Evolutionary conservation across 176 grass and related monocot species (phyloP).

Genomic region (Rhynchospora tenuis): DNA sequence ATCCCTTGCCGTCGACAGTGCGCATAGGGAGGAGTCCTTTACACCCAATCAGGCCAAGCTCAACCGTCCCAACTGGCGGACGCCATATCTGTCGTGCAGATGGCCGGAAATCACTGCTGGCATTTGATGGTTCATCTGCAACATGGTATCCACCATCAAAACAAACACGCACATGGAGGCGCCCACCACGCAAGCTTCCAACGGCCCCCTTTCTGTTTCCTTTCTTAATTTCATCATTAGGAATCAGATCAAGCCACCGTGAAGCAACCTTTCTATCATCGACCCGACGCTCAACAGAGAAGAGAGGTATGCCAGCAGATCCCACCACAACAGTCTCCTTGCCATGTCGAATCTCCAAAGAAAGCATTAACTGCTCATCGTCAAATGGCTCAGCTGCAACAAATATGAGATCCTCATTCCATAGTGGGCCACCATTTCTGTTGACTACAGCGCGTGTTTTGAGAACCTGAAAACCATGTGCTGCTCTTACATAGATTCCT

Average conservation of each 20-base stretch:
- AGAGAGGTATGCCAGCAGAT: constrained; percentile 44
- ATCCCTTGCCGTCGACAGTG: constrained; percentile 64
- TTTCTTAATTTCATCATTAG: constrained; percentile 38
- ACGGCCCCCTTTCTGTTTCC: constrained; percentile 22
- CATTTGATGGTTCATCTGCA: constrained; percentile 51
- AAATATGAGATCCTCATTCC: constrained; percentile 94
- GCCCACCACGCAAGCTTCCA: constrained; percentile 36
- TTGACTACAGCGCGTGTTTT: constrained; percentile 42
- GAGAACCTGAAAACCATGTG: constrained; percentile 50
- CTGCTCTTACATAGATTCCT: constrained; percentile 47
- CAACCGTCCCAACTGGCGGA: constrained; percentile 49
- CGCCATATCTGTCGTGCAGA: constrained; percentile 86
- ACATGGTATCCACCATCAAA: constrained; percentile 94
- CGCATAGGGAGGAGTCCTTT: constrained; percentile 75
- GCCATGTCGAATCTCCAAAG: constrained; percentile 68
- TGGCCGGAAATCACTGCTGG: constrained; percentile 70
- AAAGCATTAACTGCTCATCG: constrained; percentile 54
- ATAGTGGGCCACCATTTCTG: constrained; percentile 56
- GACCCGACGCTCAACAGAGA: constrained; percentile 61
- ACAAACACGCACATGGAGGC: constrained; percentile 73
- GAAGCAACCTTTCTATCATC: constrained; percentile 84
- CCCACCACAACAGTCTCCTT: constrained; percentile 60
- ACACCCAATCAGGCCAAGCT: constrained; percentile 81
- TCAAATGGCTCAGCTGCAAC: constrained; percentile 74
- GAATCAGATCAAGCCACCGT: constrained; percentile 69